Base-by-base conservation (phyloP, 257 asterid genomes). In the Capsicum baccatum region DNA sequence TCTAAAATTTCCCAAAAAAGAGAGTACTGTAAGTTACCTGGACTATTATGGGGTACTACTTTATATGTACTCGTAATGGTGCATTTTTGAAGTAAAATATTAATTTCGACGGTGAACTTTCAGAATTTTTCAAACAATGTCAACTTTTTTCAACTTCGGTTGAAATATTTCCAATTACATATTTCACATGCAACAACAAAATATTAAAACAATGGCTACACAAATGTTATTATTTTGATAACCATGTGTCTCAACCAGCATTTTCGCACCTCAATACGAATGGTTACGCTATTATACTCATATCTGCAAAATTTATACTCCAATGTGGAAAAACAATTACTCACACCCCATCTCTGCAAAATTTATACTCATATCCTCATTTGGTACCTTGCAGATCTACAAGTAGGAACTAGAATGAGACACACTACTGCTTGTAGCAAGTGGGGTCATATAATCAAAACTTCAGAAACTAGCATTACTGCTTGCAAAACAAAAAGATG, bases 391-490 rank as follows among this genome's bases (percentile, higher is more conserved):
- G 44, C 5, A 39, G 44, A 39, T 66, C 26, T 39, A 7, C 52
- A 68, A 39, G 55, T 69, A 69, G 55, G 78, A 39, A 69, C 55
- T 39, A 69, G 55, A 69, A 8, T 16, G 52, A 69, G 79, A 54
- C 1, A 16, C 55, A 42, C 16, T 69, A 16, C 50, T 35, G 74
- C 12, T 13, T 35, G 50, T 67, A 67, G 74, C 50, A 67, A 67
- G 19, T 35, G 48, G 21, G 14, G 15, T 35, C 50, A 67, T 35
- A 0, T 35, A 67, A 33, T 39, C 79, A 42, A 39, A 4, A 39
- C 5, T 17, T 69, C 35, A 69, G 56, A 69, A 44, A 69, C 55
- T 11, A 69, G 79, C 35, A 2, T 69, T 69, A 42, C 26, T 69
- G 54, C 47, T 69, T 39, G 82, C 64, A 26, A 26, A 17, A 68